phyloP scores from a whole-genome alignment of 1,284 basidiomycete genomes.

The Trichosporon inkin region DNA sequence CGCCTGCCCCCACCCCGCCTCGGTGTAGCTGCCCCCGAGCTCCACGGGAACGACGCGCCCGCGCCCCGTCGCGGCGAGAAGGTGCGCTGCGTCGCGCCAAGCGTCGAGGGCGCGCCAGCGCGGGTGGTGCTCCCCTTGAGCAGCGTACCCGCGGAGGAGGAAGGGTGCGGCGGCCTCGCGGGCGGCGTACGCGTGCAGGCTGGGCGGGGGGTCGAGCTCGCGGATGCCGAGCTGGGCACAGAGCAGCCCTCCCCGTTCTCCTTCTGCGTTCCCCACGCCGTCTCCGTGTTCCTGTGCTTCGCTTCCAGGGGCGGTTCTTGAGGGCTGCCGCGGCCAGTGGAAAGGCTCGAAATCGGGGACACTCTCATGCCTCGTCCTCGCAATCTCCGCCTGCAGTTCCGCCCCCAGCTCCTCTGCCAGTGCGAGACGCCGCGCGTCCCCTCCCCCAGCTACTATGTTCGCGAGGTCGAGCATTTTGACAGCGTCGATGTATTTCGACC shows the following conservation, averaged over 20 bases:
- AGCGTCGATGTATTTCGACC: slow-evolving; percentile 8
- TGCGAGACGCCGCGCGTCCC: slow-evolving; percentile 56
- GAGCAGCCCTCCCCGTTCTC: background rate
- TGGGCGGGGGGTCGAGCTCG: slow-evolving; percentile 58
- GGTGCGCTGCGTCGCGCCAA: slow-evolving; percentile 68
- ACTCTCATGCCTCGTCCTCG: background rate
- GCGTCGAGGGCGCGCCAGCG: slow-evolving; percentile 54
- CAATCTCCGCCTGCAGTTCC: slow-evolving; percentile 6
- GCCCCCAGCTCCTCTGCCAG: slow-evolving; percentile 55
- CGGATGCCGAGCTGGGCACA: slow-evolving; percentile 45
- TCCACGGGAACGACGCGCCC: slow-evolving; percentile 87
- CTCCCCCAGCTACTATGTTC: slow-evolving; percentile 76
- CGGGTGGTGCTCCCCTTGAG: slow-evolving; percentile 66
- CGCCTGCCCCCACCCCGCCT: slow-evolving; percentile 73
- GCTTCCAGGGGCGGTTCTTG: slow-evolving; percentile 50
- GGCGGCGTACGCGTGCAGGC: slow-evolving; percentile 57
- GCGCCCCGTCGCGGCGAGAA: slow-evolving; percentile 63
- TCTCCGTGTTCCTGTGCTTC: background rate
- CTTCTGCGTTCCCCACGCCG: slow-evolving; percentile 30
- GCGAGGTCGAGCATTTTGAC: slow-evolving; percentile 68
- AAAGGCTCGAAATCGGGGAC: slow-evolving; percentile 29
- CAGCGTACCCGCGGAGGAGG: slow-evolving; percentile 59
- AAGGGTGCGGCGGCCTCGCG: slow-evolving; percentile 60
- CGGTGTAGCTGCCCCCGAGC: slow-evolving; percentile 77
- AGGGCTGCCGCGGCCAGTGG: slow-evolving; percentile 57